phyloP scores from a whole-genome alignment of 208 protist genomes.

The Strigomonas culicis region DNA sequence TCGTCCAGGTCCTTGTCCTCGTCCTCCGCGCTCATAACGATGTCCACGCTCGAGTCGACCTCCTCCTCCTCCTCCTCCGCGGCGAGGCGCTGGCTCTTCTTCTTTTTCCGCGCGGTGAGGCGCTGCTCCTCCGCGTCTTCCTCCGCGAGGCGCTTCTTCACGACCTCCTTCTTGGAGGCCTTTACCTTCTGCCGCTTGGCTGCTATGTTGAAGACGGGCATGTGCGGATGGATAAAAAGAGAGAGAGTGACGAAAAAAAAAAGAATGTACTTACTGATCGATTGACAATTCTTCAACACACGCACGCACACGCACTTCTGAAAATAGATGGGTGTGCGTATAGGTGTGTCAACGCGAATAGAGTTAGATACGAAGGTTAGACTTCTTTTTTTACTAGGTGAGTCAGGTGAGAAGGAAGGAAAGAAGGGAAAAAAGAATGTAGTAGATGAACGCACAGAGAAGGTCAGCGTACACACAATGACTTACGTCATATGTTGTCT shows the following conservation, averaged over 20 bases:
- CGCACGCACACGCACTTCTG: no score
- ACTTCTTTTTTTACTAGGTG: no score
- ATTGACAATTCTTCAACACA: no score
- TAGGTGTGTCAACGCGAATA: no score
- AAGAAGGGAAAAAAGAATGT: no score
- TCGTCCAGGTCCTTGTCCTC: constrained; percentile 10
- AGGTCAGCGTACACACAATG: no score
- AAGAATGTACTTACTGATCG: not conserved
- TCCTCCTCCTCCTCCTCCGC: constrained; percentile 14
- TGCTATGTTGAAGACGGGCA: constrained; percentile 69
- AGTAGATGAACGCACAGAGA: no score
- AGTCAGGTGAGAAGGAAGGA: no score
- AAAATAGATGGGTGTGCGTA: no score
- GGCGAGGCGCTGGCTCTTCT: constrained; percentile 1
- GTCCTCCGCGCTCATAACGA: not conserved
- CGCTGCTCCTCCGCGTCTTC: constrained; percentile 16
- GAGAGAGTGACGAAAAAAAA: not conserved
- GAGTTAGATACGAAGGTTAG: no score
- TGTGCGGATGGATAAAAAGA: constrained; percentile 11
- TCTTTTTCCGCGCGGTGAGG: not conserved
- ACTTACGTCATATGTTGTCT: no score
- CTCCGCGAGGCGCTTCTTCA: constrained; percentile 9
- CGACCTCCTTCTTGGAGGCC: constrained; percentile 19
- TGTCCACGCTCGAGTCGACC: not conserved
- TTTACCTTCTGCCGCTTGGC: constrained; percentile 45